These are phyloP conservation scores for Chaetothyriales sp. DNA, from an alignment of 2,329 filamentous ascomycete genomes.

Conservation along the genomic window DNA sequence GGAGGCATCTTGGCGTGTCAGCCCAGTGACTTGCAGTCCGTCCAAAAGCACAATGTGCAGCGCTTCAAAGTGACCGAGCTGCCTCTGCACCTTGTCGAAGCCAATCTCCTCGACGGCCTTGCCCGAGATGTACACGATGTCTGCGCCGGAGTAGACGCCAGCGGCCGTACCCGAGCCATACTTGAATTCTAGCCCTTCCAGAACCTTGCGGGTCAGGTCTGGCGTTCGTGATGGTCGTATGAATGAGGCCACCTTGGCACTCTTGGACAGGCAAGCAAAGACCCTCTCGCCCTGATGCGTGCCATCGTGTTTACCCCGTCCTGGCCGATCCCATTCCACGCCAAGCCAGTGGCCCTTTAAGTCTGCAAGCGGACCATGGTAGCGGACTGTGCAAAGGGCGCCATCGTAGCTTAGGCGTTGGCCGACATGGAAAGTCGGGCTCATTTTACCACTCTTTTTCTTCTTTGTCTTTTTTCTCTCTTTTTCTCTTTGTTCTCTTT, in stretches of 20 bases:
- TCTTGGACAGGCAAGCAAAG: constrained; percentile 48
- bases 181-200: constrained; percentile 68
- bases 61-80: constrained; percentile 63
- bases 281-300: constrained; percentile 66
- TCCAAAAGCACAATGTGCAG: constrained; percentile 74
- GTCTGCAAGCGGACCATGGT: constrained; percentile 61
- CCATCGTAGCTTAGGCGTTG: constrained; percentile 70
- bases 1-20: constrained; percentile 11
- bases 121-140: constrained; percentile 53
- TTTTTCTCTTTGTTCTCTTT: no score
- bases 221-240: constrained; percentile 60
- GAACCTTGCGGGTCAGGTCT: constrained; percentile 58
- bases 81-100: constrained; percentile 77
- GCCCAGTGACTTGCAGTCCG: constrained; percentile 47
- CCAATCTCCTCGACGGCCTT: constrained; percentile 90
- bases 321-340: constrained; percentile 88
- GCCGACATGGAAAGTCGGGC: constrained; percentile 28
- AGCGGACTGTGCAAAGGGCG: constrained; percentile 71
- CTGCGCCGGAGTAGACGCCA: background rate
- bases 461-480: no score
- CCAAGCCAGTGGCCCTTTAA: constrained; percentile 76
- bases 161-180: constrained; percentile 52
- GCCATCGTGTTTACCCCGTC: constrained; percentile 80
- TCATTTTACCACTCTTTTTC: background rate
- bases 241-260: constrained; percentile 66